Evolutionary conservation across 148 eudicot genomes (phyloP).

Genomic region (Camellia lanceoleosa): DNA sequence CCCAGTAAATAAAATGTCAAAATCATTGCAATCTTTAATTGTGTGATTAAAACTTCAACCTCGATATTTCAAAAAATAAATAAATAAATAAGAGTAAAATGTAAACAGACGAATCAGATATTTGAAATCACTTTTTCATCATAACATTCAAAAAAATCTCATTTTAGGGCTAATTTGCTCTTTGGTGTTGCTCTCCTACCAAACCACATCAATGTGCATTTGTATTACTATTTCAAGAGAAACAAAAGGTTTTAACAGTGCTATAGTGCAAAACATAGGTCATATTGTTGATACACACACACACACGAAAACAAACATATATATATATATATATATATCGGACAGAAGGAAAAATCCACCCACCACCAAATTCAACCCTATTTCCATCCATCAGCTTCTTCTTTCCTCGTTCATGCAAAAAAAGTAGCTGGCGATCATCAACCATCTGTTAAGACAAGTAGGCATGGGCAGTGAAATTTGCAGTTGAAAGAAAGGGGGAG

Average conservation of each 20-base stretch:
- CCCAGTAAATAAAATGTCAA: neutral
- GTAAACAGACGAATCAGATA: neutral
- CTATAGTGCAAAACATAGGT: neutral
- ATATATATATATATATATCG: neutral
- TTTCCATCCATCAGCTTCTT: constrained; percentile 78
- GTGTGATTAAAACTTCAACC: neutral
- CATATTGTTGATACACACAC: too few species aligned
- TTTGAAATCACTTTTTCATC: neutral
- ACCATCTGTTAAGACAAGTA: constrained; percentile 46
- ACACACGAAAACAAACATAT: neutral
- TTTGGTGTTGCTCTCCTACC: neutral
- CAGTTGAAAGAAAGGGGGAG: neutral
- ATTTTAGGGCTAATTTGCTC: neutral
- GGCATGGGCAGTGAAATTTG: neutral
- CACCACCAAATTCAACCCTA: constrained; percentile 69
- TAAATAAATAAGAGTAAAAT: neutral
- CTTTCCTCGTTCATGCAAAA: constrained; percentile 75
- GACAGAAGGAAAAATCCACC: constrained; percentile 15
- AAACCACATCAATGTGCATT: neutral
- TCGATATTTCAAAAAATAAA: neutral
- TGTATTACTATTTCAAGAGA: neutral
- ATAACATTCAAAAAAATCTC: too few species aligned
- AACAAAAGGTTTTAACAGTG: neutral
- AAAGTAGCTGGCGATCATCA: constrained; percentile 63
- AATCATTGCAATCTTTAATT: neutral